Percentiles rank a stretch among this genome's conserved stretches.
Evolutionary conservation across 1,284 basidiomycete species (phyloP).

Genomic region (Takashimella tepidaria): DNA sequence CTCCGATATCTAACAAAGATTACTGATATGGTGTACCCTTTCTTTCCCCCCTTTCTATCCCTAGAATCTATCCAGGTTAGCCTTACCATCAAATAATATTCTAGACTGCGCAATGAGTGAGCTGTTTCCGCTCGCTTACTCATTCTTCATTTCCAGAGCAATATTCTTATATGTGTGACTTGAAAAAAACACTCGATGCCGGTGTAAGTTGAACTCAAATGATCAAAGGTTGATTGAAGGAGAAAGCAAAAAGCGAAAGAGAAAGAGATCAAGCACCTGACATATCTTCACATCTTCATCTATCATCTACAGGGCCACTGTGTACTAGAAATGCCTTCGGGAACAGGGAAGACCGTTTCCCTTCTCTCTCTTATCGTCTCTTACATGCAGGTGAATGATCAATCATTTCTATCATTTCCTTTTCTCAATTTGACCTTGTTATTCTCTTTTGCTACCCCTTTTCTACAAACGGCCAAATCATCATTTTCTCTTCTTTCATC

Average conservation of each 20-base stretch:
- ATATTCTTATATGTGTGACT: constrained; percentile 98
- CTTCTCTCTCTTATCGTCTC: constrained; percentile 93
- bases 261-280: too few species aligned
- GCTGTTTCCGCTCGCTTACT: too few species aligned
- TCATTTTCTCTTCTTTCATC: not conserved
- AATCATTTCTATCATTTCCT: too few species aligned
- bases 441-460: not conserved
- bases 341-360: constrained; percentile 98
- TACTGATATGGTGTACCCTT: constrained; percentile 8
- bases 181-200: constrained; percentile 93
- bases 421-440: too few species aligned
- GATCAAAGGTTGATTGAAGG: not conserved
- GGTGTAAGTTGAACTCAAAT: constrained; percentile 49
- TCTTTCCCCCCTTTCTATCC: not conserved
- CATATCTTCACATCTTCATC: too few species aligned
- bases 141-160: constrained; percentile 64
- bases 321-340: constrained; percentile 99
- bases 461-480: not conserved
- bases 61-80: constrained; percentile 36
- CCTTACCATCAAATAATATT: constrained; percentile 8
- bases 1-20: not conserved
- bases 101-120: too few species aligned
- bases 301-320: constrained; percentile 99
- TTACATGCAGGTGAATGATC: constrained; percentile 76
- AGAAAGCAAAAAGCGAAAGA: not conserved